phyloP scores from a whole-genome alignment of 176 grass and related monocot genomes.

The Raddia guianensis region DNA sequence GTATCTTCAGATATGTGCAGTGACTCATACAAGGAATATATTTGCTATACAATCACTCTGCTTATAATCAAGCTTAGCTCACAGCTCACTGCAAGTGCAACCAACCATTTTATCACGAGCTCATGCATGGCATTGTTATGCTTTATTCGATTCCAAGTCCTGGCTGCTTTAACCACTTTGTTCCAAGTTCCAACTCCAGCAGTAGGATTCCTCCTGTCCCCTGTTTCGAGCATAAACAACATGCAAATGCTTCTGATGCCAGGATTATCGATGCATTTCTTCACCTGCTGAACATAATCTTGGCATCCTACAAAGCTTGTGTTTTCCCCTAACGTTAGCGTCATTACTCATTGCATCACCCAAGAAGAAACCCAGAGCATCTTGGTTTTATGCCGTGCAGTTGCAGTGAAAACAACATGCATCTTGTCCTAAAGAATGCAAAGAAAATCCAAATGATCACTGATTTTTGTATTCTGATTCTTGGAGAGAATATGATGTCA shows the following conservation, averaged over 20 bases:
- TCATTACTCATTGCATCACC: slow-evolving; percentile 40
- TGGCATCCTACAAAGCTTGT: slow-evolving; percentile 15
- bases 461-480: slow-evolving; percentile 23
- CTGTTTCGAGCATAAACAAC: slow-evolving; percentile 39
- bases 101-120: slow-evolving; percentile 40
- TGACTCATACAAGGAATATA: not conserved
- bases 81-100: not conserved
- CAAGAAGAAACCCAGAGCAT: slow-evolving; percentile 32
- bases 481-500: slow-evolving; percentile 1
- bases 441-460: slow-evolving; percentile 24
- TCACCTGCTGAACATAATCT: not conserved
- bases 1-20: not conserved
- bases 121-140: slow-evolving; percentile 8
- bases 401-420: slow-evolving; percentile 34
- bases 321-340: not conserved
- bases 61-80: not conserved
- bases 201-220: slow-evolving; percentile 50
- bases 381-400: slow-evolving; percentile 21
- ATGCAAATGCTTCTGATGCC: slow-evolving; percentile 24
- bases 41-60: not conserved
- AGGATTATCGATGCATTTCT: slow-evolving; percentile 19
- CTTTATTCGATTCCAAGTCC: slow-evolving; percentile 52
- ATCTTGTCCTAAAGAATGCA: slow-evolving; percentile 23
- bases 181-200: slow-evolving; percentile 32
- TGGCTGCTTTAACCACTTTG: slow-evolving; percentile 41